Evolutionary conservation across 805 yeast genomes (phyloP), one percentile per base, ranked within the genome.

Genomic region (Pichia nanzhaoensis): DNA sequence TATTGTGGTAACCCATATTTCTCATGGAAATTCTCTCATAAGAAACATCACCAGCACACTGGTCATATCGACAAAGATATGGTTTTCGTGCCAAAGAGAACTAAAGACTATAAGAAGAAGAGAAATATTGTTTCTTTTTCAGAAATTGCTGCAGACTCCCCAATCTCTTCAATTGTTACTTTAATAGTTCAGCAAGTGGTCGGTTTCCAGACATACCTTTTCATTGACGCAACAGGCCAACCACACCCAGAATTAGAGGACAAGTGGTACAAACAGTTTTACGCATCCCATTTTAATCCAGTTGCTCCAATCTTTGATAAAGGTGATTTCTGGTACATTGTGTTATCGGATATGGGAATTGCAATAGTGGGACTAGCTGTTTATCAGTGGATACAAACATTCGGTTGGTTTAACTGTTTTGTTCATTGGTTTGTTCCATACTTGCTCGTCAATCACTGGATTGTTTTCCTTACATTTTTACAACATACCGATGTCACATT

Each of bases 31-130:
- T 77, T 66, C 56, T 67, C 75, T 42, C 84, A 78, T 55, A 68
- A 75, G 35, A 78, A 75, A 57, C 84, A 78, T 60, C 84, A 78
- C 61, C 76, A 78, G 64, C 78, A 78, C 37, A 78, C 82, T 20
- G 83, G 82, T 51, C 79, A 77, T 59, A 60, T 77, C 53, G 68
- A 75, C 42, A 71, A 73, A 59, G 84, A 78, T 63, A 77, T 74
- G 71, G 84, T 77, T 31, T 78, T 77, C 57, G 59, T 78, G 37
- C 84, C 84, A 45, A 65, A 65, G 55, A 74, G 78, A 37, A 74
- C 73, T 55, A 68, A 75, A 46, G 72, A 69, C 49, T 73, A 60
- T 49, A 42, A 67, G 30, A 66, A 63, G 51, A 52, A 55, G 35
- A 54, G 57, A 33, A 68, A 59, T 47, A 55, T 63, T 7, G 55